These are phyloP conservation scores for Cyberlindnera amylophila DNA, from an alignment of 805 yeast genomes.

Conservation along the genomic window DNA sequence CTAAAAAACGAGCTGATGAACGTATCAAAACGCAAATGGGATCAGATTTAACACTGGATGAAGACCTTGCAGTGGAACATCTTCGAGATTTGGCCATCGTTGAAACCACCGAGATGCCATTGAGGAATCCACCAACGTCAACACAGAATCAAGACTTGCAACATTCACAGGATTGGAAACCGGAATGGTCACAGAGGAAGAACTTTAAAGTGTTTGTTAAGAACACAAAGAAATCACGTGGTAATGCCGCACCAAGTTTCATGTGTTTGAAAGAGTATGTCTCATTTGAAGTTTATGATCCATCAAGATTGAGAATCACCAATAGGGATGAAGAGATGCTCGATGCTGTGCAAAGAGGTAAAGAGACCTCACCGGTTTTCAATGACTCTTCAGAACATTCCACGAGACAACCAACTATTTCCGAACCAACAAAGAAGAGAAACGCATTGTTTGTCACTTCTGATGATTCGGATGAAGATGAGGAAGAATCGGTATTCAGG, in stretches of 20 bases:
- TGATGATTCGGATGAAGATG: slow-evolving; percentile 18
- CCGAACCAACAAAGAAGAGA: not conserved
- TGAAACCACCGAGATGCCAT: slow-evolving; percentile 27
- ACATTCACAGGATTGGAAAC: slow-evolving; percentile 1
- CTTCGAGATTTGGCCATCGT: slow-evolving; percentile 35
- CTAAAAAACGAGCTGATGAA: slow-evolving; percentile 22
- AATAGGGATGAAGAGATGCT: slow-evolving; percentile 14
- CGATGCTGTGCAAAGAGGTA: slow-evolving; percentile 10
- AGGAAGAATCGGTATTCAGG: slow-evolving; percentile 16
- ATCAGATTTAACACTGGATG: slow-evolving; percentile 7
- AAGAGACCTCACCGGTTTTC: not conserved
- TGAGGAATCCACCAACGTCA: not conserved
- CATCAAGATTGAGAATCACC: slow-evolving; percentile 6
- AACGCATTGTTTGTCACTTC: slow-evolving; percentile 17
- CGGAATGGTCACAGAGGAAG: slow-evolving; percentile 31
- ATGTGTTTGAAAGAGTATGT: slow-evolving; percentile 33
- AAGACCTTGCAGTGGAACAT: slow-evolving; percentile 27
- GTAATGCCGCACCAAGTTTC: slow-evolving; percentile 17
- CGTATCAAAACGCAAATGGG: slow-evolving; percentile 20
- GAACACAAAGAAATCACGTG: slow-evolving; percentile 8
- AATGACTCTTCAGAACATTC: no score
- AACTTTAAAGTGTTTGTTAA: slow-evolving; percentile 40
- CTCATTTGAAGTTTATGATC: slow-evolving; percentile 26
- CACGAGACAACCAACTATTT: slow-evolving; percentile 1
- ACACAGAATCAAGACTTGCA: not conserved